These are phyloP conservation scores for Hyaloscypha variabilis DNA, from an alignment of 495 filamentous ascomycete species.

Conservation along the genomic window DNA sequence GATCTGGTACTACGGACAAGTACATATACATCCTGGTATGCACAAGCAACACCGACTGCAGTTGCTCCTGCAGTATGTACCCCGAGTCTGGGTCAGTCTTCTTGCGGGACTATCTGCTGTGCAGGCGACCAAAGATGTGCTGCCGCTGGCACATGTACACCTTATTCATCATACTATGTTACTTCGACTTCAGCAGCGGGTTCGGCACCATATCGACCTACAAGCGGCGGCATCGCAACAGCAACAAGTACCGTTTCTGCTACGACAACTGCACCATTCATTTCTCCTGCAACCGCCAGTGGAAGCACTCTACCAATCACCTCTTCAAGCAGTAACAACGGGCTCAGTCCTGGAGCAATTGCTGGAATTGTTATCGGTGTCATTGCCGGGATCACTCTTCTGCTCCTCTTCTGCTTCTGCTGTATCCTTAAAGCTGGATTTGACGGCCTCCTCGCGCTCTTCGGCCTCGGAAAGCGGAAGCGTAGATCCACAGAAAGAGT, in stretches of 20 bases:
- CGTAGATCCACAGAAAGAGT: slow-evolving; percentile 28
- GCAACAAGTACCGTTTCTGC: slow-evolving; percentile 36
- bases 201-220: slow-evolving; percentile 69
- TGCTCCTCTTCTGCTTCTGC: slow-evolving; percentile 75
- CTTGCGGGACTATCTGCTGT: slow-evolving; percentile 79
- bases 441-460: slow-evolving; percentile 63
- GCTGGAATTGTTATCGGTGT: slow-evolving; percentile 93
- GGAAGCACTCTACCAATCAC: slow-evolving; percentile 24
- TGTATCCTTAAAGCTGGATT: slow-evolving; percentile 69
- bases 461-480: slow-evolving; percentile 58
- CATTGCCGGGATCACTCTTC: slow-evolving; percentile 71
- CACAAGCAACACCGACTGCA: slow-evolving; percentile 47
- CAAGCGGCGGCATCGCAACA: slow-evolving; percentile 50
- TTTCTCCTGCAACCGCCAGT: slow-evolving; percentile 23
- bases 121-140: slow-evolving; percentile 70
- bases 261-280: slow-evolving; percentile 31
- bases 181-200: slow-evolving; percentile 31
- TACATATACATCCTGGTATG: slow-evolving; percentile 62
- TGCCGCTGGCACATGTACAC: slow-evolving; percentile 48
- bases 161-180: slow-evolving; percentile 37
- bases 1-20: slow-evolving; percentile 66
- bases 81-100: slow-evolving; percentile 56
- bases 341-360: slow-evolving; percentile 81
- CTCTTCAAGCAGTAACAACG: slow-evolving; percentile 42
- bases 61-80: slow-evolving; percentile 53